Evolutionary conservation across 2,329 filamentous ascomycete species (phyloP).

Genomic region (Clonostachys byssicola): DNA sequence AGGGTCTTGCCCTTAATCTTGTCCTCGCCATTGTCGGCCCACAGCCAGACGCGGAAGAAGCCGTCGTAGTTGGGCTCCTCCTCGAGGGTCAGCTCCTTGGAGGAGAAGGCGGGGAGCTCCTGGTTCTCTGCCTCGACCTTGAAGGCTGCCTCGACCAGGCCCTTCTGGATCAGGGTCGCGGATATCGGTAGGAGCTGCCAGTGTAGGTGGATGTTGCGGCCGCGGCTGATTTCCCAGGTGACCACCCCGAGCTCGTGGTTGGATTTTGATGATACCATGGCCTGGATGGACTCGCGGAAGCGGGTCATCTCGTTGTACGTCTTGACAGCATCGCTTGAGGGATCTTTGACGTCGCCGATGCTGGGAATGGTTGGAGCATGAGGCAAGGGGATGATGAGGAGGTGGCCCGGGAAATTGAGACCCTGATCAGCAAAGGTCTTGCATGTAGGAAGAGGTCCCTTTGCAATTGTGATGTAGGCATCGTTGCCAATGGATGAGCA

Average conservation of each 20-base stretch:
- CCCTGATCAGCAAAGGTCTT: conserved; percentile 61
- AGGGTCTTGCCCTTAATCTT: conserved; percentile 59
- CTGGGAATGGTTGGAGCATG: conserved; percentile 72
- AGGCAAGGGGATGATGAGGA: conserved; percentile 84
- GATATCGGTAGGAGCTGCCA: conserved; percentile 89
- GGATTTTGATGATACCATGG: conserved; percentile 62
- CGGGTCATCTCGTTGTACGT: conserved; percentile 78
- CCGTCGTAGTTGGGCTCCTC: conserved; percentile 48
- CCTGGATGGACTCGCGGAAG: conserved; percentile 73
- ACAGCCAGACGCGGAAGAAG: conserved; percentile 82
- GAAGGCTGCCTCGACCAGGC: conserved; percentile 84
- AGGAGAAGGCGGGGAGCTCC: conserved; percentile 46
- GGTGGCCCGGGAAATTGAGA: conserved; percentile 75
- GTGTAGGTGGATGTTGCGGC: conserved; percentile 78
- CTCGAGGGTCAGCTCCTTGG: conserved; percentile 43
- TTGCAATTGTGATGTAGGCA: conserved; percentile 85
- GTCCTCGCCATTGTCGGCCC: conserved; percentile 54
- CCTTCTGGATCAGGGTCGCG: conserved; percentile 60
- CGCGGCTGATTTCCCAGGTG: conserved; percentile 88
- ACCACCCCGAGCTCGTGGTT: conserved; percentile 69
- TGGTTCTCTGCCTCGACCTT: conserved; percentile 80
- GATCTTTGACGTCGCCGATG: conserved; percentile 52
- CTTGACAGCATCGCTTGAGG: conserved; percentile 48
- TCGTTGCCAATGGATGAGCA: conserved; percentile 86
- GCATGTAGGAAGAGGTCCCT: conserved; percentile 75